Evolutionary conservation across 2,329 filamentous ascomycete species (phyloP), one percentile per base, ranked within the genome.

Genomic region (Penicillium sp.): DNA sequence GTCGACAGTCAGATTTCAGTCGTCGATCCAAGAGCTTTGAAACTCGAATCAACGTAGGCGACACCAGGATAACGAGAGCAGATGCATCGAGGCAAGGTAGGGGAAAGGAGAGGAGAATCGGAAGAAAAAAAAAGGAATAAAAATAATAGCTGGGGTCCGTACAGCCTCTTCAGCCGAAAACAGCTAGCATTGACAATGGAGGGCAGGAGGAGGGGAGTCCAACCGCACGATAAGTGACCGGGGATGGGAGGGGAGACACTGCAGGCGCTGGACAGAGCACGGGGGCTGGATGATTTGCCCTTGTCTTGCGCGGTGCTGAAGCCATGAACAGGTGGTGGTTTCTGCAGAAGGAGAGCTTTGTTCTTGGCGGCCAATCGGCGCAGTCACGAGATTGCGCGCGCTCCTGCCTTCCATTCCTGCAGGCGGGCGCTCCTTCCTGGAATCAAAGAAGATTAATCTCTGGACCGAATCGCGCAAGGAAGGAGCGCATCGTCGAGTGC

Each of bases 401-500:
- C 45, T 42, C 52, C 24, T 55, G 40, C 52, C 24, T 48, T 30
- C 4, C 18, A 40, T 26, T 47, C 20, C 12, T 18, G 12, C 23
- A 35, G 28, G 23, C 12, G 43, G 43, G 23, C 42, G 52, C 52
- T 42, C 45, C 45, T 55, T 30, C 45, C 40, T 18, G 38, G 4
- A n/a, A 20, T 18, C 11, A 11, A 20, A 3, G n/a, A 42, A 14
- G 33, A 38, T 38, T 16, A 38, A 23, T 43, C 3, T 23, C 20
- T 43, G 40, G 20, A 38, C 24, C 30, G 16, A 33, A 21, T 9
- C 35, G 28, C 21, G 51, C 21, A 55, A 20, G 43, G 43, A 55
- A 55, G 45, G 45, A 48, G 45, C 45, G 30, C 35, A 16, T 53
- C 51, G 48, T 54, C 58, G 58, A 59, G 58, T 59, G 45, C 30